Evolutionary conservation across 352 stramenopile genomes (phyloP).

Genomic region (Aphanomyces invadans): DNA sequence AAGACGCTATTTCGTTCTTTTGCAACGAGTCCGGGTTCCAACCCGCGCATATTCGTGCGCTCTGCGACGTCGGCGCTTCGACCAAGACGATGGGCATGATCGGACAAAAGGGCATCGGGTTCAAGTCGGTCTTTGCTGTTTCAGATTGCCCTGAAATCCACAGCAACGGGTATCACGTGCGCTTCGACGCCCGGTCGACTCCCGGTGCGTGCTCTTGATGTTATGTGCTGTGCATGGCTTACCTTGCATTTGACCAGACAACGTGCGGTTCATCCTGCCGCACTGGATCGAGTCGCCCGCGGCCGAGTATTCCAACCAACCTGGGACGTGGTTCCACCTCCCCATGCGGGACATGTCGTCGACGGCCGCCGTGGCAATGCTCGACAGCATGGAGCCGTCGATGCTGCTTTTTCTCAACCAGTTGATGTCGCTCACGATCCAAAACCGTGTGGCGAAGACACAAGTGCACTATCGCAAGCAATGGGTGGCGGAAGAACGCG

Average conservation of each 20-base stretch:
- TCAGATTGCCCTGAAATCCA: slow-evolving; percentile 75
- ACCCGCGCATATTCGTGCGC: slow-evolving; percentile 63
- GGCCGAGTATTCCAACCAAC: slow-evolving; percentile 32
- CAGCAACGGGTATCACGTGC: slow-evolving; percentile 82
- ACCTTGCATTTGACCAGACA: not conserved
- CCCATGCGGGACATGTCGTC: slow-evolving; percentile 38
- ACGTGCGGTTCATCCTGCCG: slow-evolving; percentile 67
- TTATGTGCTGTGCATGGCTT: not conserved
- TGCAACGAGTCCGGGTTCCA: slow-evolving; percentile 83
- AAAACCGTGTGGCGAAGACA: slow-evolving; percentile 34
- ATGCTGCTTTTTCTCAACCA: slow-evolving; percentile 71
- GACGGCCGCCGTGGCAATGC: slow-evolving; percentile 41
- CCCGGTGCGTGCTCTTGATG: too few species aligned
- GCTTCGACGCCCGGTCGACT: slow-evolving; percentile 56
- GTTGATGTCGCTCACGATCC: slow-evolving; percentile 54
- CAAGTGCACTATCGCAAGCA: slow-evolving; percentile 34
- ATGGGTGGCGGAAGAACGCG: not conserved
- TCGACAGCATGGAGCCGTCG: slow-evolving; percentile 65
- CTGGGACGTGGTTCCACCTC: slow-evolving; percentile 67
- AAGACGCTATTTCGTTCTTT: slow-evolving; percentile 57
- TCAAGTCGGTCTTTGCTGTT: slow-evolving; percentile 89
- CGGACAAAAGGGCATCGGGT: slow-evolving; percentile 86
- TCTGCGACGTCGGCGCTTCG: slow-evolving; percentile 82
- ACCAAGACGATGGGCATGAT: slow-evolving; percentile 70
- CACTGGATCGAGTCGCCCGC: slow-evolving; percentile 56